phyloP scores from a whole-genome alignment of 805 yeast genomes.

The Ogataea philodendri region DNA sequence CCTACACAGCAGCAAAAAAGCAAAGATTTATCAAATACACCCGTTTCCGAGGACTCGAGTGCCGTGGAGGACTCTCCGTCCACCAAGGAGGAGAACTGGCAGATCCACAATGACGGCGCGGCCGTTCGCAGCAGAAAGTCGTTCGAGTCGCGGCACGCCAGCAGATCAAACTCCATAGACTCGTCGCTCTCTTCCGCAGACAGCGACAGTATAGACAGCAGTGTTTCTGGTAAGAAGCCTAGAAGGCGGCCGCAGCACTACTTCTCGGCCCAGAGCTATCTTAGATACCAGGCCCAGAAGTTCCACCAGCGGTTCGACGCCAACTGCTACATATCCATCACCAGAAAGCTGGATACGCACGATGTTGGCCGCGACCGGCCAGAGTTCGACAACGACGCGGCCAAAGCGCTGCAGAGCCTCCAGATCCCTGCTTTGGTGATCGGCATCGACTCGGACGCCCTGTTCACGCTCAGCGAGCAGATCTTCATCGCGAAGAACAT shows the following conservation, averaged over 20 bases:
- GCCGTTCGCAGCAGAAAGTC: slow-evolving; percentile 24
- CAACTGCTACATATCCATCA: slow-evolving; percentile 91
- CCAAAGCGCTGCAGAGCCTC: slow-evolving; percentile 56
- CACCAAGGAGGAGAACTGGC: slow-evolving; percentile 58
- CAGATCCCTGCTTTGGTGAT: slow-evolving; percentile 77
- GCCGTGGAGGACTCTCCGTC: slow-evolving; percentile 12
- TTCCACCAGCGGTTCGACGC: slow-evolving; percentile 91
- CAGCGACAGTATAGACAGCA: slow-evolving; percentile 22
- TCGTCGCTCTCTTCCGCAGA: slow-evolving; percentile 30
- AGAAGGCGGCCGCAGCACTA: slow-evolving; percentile 51
- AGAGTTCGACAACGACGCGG: slow-evolving; percentile 37
- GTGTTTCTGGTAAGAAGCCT: slow-evolving; percentile 17
- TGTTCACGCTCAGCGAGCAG: slow-evolving; percentile 91
- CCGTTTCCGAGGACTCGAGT: slow-evolving; percentile 11
- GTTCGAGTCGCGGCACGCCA: slow-evolving; percentile 29
- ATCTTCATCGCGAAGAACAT: slow-evolving; percentile 73
- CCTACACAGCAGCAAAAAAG: slow-evolving; percentile 40
- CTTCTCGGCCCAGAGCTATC: slow-evolving; percentile 93
- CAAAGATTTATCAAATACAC: slow-evolving; percentile 19
- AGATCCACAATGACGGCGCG: slow-evolving; percentile 82
- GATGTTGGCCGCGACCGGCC: slow-evolving; percentile 81
- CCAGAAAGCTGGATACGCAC: slow-evolving; percentile 92
- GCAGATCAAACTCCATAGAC: slow-evolving; percentile 31
- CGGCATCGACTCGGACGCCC: slow-evolving; percentile 89
- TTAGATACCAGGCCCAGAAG: slow-evolving; percentile 91